phyloP scores from a whole-genome alignment of 306 rosid species.

The Pyrus pyrifolia region DNA sequence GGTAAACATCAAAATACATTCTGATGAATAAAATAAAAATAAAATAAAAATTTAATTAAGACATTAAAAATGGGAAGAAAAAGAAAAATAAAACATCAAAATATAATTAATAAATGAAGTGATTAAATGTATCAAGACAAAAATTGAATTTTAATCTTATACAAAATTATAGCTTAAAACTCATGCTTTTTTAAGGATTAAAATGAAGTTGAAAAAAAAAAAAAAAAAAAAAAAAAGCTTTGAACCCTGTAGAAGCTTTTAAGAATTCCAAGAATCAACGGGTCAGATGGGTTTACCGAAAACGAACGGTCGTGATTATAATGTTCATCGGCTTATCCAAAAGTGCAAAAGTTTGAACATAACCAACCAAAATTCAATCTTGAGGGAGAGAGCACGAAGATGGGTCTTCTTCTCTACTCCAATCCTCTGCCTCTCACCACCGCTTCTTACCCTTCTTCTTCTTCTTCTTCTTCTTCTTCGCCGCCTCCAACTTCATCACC shows the following conservation, averaged over 20 bases:
- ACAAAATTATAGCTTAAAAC: no score
- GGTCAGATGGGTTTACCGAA: not conserved
- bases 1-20: no score
- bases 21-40: no score
- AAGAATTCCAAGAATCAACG: not conserved
- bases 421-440: constrained; percentile 37
- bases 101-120: no score
- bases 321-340: constrained; percentile 14
- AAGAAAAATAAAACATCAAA: no score
- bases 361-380: constrained; percentile 7
- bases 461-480: not conserved
- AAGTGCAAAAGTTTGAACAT: not conserved
- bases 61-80: no score
- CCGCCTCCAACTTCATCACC: constrained; percentile 3
- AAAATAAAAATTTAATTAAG: no score
- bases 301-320: not conserved
- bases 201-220: no score
- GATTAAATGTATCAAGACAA: no score
- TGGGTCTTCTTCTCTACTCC: constrained; percentile 54
- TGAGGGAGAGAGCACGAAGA: not conserved
- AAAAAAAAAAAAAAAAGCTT: no score
- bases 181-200: no score
- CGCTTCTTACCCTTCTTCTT: constrained; percentile 25
- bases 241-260: not conserved
- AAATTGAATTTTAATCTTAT: no score